These are phyloP conservation scores for Metschnikowia lachancei DNA, from an alignment of 805 yeast species.

Conservation along the genomic window DNA sequence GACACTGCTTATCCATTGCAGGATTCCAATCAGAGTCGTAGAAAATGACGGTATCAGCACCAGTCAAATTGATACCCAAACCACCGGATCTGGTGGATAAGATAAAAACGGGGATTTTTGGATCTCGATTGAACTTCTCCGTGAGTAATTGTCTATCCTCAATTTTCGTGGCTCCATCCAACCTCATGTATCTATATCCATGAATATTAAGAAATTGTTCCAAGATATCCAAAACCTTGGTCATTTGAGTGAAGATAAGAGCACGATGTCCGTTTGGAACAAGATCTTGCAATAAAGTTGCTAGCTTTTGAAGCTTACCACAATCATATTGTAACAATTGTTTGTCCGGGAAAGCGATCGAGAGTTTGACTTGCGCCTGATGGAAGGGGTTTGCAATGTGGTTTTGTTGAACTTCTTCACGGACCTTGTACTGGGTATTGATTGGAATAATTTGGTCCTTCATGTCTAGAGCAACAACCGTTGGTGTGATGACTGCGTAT, in stretches of 20 bases:
- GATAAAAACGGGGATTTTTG: conserved; percentile 84
- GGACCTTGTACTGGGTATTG: conserved; percentile 31
- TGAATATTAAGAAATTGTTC: conserved; percentile 92
- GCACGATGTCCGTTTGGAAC: conserved; percentile 90
- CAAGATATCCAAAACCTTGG: conserved; percentile 87
- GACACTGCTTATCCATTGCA: conserved; percentile 99
- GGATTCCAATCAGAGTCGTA: conserved; percentile 99
- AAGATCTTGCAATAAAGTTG: conserved; percentile 69
- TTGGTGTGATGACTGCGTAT: conserved; percentile 85
- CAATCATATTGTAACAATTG: conserved; percentile 90
- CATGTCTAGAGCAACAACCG: conserved; percentile 74
- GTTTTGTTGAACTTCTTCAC: conserved; percentile 30
- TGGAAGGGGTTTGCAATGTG: conserved; percentile 62
- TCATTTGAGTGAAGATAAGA: conserved; percentile 96
- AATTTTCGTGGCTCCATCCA: conserved; percentile 96
- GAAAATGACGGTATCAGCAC: conserved; percentile 97
- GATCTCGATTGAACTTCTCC: conserved; percentile 85
- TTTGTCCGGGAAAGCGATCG: conserved; percentile 96
- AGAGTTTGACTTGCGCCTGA: conserved; percentile 76
- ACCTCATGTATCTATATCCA: conserved; percentile 89
- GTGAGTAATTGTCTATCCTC: conserved; percentile 95
- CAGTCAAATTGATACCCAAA: conserved; percentile 93
- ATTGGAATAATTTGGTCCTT: conserved; percentile 49
- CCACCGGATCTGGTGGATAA: conserved; percentile 97
- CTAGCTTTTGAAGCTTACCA: conserved; percentile 89